A percentile compares a stretch with the other conserved stretches of the same genome.
These are phyloP conservation scores for Leccinum proliferum DNA, from an alignment of 1,284 basidiomycete species.

Conservation along the genomic window DNA sequence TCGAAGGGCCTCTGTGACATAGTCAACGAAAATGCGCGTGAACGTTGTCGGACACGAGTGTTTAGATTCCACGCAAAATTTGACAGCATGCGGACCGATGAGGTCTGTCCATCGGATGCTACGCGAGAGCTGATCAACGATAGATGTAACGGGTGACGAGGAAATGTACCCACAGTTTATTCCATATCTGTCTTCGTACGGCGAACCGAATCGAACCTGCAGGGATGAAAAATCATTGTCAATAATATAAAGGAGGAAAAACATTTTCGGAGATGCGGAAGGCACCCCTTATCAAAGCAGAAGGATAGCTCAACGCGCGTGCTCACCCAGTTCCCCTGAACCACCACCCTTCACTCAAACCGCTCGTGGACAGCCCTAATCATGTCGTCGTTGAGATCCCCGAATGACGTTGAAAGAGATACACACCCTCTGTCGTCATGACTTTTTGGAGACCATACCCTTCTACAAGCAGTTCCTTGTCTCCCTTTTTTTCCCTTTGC, in stretches of 20 bases:
- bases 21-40: constrained; percentile 65
- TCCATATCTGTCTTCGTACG: constrained; percentile 84
- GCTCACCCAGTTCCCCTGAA: constrained; percentile 87
- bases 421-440: constrained; percentile 92
- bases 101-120: constrained; percentile 53
- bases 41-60: constrained; percentile 66
- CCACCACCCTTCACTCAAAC: constrained; percentile 79
- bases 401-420: not conserved
- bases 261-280: not conserved
- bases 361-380: constrained; percentile 85
- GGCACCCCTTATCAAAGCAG: not conserved
- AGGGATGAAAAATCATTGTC: constrained; percentile 1
- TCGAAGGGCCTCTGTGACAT: constrained; percentile 62
- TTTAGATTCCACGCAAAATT: constrained; percentile 96
- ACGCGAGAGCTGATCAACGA: not conserved
- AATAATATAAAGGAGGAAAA: not conserved
- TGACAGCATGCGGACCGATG: constrained; percentile 75
- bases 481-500: constrained; percentile 68
- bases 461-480: constrained; percentile 88
- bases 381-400: not conserved
- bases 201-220: constrained; percentile 61
- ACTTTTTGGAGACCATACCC: constrained; percentile 97
- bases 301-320: not conserved
- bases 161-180: constrained; percentile 69
- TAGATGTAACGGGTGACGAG: not conserved